Evolutionary conservation across 495 filamentous ascomycete species (phyloP).

Genomic region (Talaromyces adpressus): DNA sequence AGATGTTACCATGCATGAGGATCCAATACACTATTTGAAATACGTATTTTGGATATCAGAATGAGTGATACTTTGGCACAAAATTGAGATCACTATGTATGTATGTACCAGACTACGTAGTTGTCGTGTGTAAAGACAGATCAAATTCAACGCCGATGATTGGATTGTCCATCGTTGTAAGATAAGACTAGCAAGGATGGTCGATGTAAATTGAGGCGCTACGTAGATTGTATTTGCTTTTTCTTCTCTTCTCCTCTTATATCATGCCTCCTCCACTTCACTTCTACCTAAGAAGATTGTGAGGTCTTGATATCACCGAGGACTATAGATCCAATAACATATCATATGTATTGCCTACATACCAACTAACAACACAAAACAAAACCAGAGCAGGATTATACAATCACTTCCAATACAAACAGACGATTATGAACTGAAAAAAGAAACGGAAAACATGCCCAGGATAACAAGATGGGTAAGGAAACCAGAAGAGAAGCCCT

Average conservation of each 20-base stretch:
- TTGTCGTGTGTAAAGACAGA: not conserved
- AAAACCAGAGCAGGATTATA: not conserved
- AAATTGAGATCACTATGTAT: too few relatives aligned
- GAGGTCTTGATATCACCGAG: not conserved
- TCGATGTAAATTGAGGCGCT: not conserved
- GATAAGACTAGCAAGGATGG: conserved; percentile 4
- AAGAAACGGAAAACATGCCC: not conserved
- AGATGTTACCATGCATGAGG: too few relatives aligned
- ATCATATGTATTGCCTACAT: not conserved
- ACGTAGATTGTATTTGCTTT: not conserved
- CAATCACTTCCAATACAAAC: not conserved
- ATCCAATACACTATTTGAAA: too few relatives aligned
- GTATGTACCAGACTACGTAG: too few relatives aligned
- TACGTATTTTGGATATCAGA: too few relatives aligned
- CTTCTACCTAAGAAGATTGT: not conserved
- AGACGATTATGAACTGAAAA: not conserved
- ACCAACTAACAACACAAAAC: not conserved
- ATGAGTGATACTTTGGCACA: too few relatives aligned
- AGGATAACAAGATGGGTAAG: not conserved
- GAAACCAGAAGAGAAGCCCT: not conserved
- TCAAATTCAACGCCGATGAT: not conserved
- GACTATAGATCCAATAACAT: not conserved
- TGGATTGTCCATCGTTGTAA: not conserved
- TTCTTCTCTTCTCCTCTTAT: not conserved
- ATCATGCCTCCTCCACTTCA: not conserved